Base-by-base conservation (phyloP, 1,139 yeast species). In the Blastobotrys apis region DNA sequence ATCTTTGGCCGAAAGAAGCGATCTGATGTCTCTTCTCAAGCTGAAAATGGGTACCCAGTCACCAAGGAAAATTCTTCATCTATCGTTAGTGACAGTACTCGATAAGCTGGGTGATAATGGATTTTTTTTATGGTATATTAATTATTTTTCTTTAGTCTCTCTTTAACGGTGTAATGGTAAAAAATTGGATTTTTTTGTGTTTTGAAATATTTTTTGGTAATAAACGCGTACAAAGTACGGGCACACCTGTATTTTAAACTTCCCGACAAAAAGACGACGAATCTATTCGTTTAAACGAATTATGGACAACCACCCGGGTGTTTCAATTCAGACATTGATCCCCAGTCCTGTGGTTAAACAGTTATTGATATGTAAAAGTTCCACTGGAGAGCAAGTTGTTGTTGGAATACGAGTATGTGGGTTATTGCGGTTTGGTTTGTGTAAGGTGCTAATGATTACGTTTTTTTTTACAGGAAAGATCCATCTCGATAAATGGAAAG, bases 331-430 rank as follows among this genome's bases (percentile, higher is more conserved):
- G 25, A 46, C 49, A 9, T n/a, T 47, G 21, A 29, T 37, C 19
- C 43, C 49, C 20, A 47, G 49, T 19, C 49, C 49, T 8, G 34
- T 41, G 5, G 37, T 47, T n/a, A 47, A 43, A 31, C 13, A 37
- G 9, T n/a, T 47, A 4, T 19, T 47, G 6, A 25, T 26, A 16
- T 36, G 40, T 13, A 22, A 41, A 34, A 30, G 39, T 12, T 21
- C 44, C 4, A 33, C 38, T 8, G 49, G 49, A 2, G 39, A 40
- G 10, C 29, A 23, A 17, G 45, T 43, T 23, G 15, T 43, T 5
- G 49, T 43, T 10, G 12, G 25, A 5, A 27, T 47, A 2, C 19
- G 47, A 4, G 46, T 42, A 33, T 25, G 44, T 41, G 16, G 12
- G 26, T 4, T 17, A 16, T 4, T 4, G 21, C 12, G n/a, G n/a